These are phyloP conservation scores for Suillus paluster DNA, from an alignment of 768 basidiomycete species.

Conservation along the genomic window DNA sequence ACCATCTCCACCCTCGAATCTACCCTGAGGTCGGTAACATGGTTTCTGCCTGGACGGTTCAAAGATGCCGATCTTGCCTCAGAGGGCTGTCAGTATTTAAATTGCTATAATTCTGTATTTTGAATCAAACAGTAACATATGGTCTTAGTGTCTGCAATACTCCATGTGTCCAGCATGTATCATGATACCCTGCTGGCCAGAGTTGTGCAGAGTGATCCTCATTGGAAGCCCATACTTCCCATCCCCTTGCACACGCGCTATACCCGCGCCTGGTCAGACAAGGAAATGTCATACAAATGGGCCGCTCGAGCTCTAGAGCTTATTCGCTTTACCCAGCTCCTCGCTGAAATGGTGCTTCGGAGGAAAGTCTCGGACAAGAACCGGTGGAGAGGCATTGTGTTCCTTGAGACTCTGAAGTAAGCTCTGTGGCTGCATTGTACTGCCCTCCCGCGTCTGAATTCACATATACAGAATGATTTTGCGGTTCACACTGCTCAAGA, in stretches of 20 bases:
- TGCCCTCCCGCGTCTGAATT: slow-evolving; percentile 6
- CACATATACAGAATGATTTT: slow-evolving; percentile 63
- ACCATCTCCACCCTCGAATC: slow-evolving; percentile 90
- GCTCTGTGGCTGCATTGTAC: slow-evolving; percentile 25
- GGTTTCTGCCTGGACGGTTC: slow-evolving; percentile 96
- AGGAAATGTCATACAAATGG: slow-evolving; percentile 74
- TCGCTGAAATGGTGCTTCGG: slow-evolving; percentile 87
- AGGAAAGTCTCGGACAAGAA: slow-evolving; percentile 66
- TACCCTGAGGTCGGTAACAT: slow-evolving; percentile 85
- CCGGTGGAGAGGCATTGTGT: slow-evolving; percentile 77
- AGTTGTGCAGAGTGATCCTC: slow-evolving; percentile 65
- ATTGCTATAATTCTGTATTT: slow-evolving; percentile 17
- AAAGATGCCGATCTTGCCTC: slow-evolving; percentile 96
- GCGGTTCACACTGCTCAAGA: slow-evolving; percentile 70
- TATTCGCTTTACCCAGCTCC: slow-evolving; percentile 79
- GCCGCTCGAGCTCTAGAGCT: slow-evolving; percentile 75
- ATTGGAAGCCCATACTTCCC: slow-evolving; percentile 76
- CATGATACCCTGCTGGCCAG: slow-evolving; percentile 90
- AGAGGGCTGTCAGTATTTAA: slow-evolving; percentile 78
- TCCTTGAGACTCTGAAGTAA: slow-evolving; percentile 87
- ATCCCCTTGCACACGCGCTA: slow-evolving; percentile 84
- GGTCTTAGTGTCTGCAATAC: slow-evolving; percentile 75
- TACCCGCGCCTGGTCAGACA: slow-evolving; percentile 85
- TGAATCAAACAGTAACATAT: slow-evolving; percentile 20
- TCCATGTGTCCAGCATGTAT: slow-evolving; percentile 90